Evolutionary conservation across 768 basidiomycete genomes (phyloP).

Genomic region (Lactarius indigo): DNA sequence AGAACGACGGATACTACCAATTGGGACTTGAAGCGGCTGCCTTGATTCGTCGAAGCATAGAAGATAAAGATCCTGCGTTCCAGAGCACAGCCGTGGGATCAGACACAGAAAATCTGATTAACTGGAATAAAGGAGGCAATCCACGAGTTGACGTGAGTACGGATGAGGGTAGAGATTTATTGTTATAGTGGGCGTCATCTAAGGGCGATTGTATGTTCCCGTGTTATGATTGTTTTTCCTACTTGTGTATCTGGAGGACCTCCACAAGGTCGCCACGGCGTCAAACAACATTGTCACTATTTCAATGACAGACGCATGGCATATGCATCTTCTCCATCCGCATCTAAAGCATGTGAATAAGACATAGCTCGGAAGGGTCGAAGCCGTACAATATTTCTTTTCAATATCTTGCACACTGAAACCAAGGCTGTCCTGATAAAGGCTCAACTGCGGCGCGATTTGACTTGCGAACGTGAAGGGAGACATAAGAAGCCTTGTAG

Average conservation of each 20-base stretch:
- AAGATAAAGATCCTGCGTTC: slow-evolving; percentile 30
- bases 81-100: slow-evolving; percentile 3
- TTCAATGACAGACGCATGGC: slow-evolving; percentile 76
- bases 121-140: background rate
- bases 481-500: slow-evolving; percentile 82
- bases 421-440: slow-evolving; percentile 87
- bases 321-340: slow-evolving; percentile 93
- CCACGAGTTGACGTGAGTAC: background rate
- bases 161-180: slow-evolving; percentile 7
- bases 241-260: background rate
- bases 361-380: slow-evolving; percentile 26
- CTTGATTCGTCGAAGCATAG: slow-evolving; percentile 56
- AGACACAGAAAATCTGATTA: background rate
- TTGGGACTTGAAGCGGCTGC: slow-evolving; percentile 68
- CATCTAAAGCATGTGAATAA: slow-evolving; percentile 49
- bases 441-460: slow-evolving; percentile 85
- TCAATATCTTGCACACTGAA: slow-evolving; percentile 86
- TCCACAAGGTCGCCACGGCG: background rate
- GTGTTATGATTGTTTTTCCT: background rate
- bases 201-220: background rate
- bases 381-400: slow-evolving; percentile 80
- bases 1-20: slow-evolving; percentile 89
- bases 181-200: background rate
- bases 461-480: slow-evolving; percentile 91
- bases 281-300: slow-evolving; percentile 18